Conservation (phyloP, 352 stramenopile species). For the Globisporangium middletonii region DNA sequence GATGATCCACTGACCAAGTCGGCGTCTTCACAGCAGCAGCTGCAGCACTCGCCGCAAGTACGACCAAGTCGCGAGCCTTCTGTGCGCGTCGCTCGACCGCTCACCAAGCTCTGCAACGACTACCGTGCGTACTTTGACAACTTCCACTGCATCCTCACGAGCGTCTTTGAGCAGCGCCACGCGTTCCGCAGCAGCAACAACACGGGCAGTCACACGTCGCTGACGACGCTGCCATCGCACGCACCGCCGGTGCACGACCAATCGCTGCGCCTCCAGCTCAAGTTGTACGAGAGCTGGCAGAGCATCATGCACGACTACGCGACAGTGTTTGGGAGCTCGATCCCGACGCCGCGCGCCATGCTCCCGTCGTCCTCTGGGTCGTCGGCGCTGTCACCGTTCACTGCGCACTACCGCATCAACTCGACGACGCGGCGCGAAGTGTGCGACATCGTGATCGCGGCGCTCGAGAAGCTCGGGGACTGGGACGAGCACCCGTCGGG, state of each 20-base stretch:
- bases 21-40: background rate
- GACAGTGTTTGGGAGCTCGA: constrained; percentile 64
- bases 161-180: constrained; percentile 51
- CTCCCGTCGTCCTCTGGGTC: constrained; percentile 22
- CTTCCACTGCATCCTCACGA: constrained; percentile 74
- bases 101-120: constrained; percentile 29
- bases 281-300: constrained; percentile 78
- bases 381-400: constrained; percentile 31
- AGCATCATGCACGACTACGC: constrained; percentile 86
- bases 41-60: background rate
- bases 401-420: constrained; percentile 78
- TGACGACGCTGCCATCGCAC: background rate
- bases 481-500: constrained; percentile 78
- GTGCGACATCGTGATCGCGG: constrained; percentile 72
- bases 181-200: constrained; percentile 10
- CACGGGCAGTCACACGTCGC: constrained; percentile 3
- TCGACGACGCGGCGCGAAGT: constrained; percentile 70
- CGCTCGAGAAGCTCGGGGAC: constrained; percentile 42
- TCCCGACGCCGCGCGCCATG: constrained; percentile 25
- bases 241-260: constrained; percentile 24
- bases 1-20: too few species aligned
- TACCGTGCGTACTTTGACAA: constrained; percentile 60
- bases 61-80: background rate
- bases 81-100: background rate
- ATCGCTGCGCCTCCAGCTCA: constrained; percentile 59